Base-by-base conservation (phyloP, 768 basidiomycete genomes). In the Coprinellus micaceus region DNA sequence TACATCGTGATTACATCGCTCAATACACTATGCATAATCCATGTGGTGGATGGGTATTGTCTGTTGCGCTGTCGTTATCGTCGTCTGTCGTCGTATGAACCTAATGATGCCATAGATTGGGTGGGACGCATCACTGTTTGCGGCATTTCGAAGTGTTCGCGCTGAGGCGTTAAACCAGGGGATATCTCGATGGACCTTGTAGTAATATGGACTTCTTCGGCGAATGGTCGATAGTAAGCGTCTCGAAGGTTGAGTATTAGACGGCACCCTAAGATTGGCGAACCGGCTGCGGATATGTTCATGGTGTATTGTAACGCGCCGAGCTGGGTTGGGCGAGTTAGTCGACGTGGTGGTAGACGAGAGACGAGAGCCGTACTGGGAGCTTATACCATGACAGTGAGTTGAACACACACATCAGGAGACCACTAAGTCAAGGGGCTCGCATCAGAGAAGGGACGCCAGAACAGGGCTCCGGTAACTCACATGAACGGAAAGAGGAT, bases 161-260 rank as follows among this genome's bases (percentile, higher is more conserved):
- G 15, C n/a, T 43, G 40, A 15, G 40, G 40, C n/a, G 40, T 10
- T 6, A 7, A 33, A 6, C 33, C 33, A 6, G 33, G 33, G 13
- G 33, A 17, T 17, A 43, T 6, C 7, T 43, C 40, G 7, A 43
- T 6, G n/a, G 13, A 5, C 19, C 15, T 15, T 43, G 40, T 15
- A 5, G 40, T 43, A 7, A 21, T 36, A 29, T 33, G 28, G 37
- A 15, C 52, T 47, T 60, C 59, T 21, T 56, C 52, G 22, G 54
- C 48, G 40, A 65, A 63, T 15, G 64, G 61, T 21, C 49, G 52
- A 39, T 64, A 66, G 45, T 66, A 66, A 10, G 65, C 53, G 22
- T 66, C 65, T n/a, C 65, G 51, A 12, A 66, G 54, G 39, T 64
- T 66, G 24, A 66, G 58, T 9, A 66, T 61, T 2, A 64, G 60